Evolutionary conservation across 768 basidiomycete species (phyloP).

Genomic region (Pisolithus sp.): DNA sequence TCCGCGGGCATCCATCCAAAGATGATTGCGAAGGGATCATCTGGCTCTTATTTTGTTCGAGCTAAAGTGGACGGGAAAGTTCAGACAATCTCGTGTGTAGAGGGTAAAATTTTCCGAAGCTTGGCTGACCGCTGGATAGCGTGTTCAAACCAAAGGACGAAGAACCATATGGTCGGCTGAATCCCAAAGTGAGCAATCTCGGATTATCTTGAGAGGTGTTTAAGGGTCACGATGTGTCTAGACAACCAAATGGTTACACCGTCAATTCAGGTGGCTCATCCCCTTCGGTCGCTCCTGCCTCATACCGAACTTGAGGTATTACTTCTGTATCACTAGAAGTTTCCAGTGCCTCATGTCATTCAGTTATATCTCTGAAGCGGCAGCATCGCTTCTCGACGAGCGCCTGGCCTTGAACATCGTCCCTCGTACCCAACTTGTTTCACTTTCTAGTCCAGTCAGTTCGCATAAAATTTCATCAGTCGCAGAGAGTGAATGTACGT

Average conservation of each 20-base stretch:
- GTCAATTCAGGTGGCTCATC: constrained; percentile 84
- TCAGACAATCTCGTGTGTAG: constrained; percentile 72
- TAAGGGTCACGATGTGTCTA: constrained; percentile 18
- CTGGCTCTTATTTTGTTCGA: constrained; percentile 89
- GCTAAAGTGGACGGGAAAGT: constrained; percentile 70
- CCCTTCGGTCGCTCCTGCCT: constrained; percentile 87
- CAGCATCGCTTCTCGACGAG: constrained; percentile 76
- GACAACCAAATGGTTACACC: constrained; percentile 88
- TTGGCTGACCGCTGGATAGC: constrained; percentile 29
- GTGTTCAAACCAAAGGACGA: constrained; percentile 93
- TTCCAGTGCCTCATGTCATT: background rate
- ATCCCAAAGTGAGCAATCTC: constrained; percentile 59
- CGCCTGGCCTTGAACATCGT: constrained; percentile 75
- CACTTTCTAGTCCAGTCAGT: constrained; percentile 63
- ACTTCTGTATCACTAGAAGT: background rate
- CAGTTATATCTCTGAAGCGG: constrained; percentile 86
- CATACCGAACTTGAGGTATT: constrained; percentile 80
- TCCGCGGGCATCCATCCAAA: constrained; percentile 78
- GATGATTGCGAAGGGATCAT: constrained; percentile 85
- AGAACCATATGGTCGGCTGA: constrained; percentile 82
- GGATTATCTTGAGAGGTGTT: background rate
- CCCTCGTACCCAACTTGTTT: constrained; percentile 78
- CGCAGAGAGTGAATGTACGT: constrained; percentile 1
- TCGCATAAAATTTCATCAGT: background rate
- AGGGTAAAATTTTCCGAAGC: background rate